phyloP scores from a whole-genome alignment of 2,329 filamentous ascomycete genomes.

The Chaetomium olivaceum region DNA sequence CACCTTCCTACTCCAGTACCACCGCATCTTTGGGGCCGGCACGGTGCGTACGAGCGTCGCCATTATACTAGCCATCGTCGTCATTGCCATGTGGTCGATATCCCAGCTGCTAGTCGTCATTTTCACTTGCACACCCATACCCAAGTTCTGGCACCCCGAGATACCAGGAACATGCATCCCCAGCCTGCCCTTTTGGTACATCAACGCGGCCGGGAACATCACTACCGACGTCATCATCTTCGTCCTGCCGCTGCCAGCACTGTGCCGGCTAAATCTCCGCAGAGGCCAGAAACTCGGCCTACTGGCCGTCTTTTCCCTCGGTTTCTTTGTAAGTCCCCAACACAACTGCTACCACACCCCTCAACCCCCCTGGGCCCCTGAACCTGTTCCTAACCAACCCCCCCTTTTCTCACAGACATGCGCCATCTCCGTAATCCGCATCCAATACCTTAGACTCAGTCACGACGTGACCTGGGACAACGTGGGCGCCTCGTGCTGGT shows the following conservation, averaged over 20 bases:
- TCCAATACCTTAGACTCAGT: conserved; percentile 40
- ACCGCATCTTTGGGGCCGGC: conserved; percentile 40
- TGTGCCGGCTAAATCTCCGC: conserved; percentile 39
- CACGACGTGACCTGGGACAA: conserved; percentile 43
- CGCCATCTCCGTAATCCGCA: conserved; percentile 43
- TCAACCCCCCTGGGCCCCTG: too few relatives aligned
- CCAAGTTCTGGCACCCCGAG: conserved; percentile 40
- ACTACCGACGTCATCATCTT: conserved; percentile 42
- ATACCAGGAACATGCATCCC: conserved; percentile 38
- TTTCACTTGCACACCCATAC: conserved; percentile 40
- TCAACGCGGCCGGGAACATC: conserved; percentile 43
- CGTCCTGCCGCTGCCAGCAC: conserved; percentile 40
- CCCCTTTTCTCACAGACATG: conserved; percentile 34
- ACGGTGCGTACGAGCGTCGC: conserved; percentile 38
- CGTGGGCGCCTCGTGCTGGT: conserved; percentile 41
- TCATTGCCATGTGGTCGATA: conserved; percentile 41
- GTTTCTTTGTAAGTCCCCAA: conserved; percentile 41
- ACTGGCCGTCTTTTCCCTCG: conserved; percentile 42
- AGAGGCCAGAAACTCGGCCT: conserved; percentile 39
- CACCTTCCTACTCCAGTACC: conserved; percentile 43
- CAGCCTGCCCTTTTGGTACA: conserved; percentile 40
- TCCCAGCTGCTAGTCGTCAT: conserved; percentile 42
- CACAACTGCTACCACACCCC: too few relatives aligned
- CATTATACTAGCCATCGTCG: conserved; percentile 36
- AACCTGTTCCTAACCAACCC: not conserved